Evolutionary conservation across 148 eudicot species (phyloP).

Genomic region (Chenopodium formosanum): DNA sequence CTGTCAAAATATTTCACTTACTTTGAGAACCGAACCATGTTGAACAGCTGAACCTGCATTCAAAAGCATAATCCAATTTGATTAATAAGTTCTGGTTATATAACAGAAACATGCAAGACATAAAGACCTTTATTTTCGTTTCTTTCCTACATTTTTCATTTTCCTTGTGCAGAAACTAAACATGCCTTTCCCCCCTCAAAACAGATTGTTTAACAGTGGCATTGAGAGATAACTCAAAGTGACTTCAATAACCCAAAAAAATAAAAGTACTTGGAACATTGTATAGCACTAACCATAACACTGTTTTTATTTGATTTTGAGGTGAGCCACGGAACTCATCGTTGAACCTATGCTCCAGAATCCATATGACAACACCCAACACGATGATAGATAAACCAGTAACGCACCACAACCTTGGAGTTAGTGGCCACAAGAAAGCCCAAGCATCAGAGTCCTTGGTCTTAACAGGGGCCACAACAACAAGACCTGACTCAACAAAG

Average conservation of each 20-base stretch:
- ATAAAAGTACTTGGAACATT: not conserved
- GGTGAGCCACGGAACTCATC: conserved; percentile 82
- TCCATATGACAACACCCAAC: conserved; percentile 64
- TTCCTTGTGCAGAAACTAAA: not conserved
- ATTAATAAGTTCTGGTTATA: conserved; percentile 8
- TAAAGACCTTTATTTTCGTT: not conserved
- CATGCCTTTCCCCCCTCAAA: not conserved
- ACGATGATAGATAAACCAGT: conserved; percentile 49
- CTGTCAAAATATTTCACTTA: conserved; percentile 35
- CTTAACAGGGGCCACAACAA: conserved; percentile 55
- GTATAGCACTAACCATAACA: conserved; percentile 47
- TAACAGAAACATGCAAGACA: not conserved
- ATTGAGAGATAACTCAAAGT: not conserved
- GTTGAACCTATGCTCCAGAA: conserved; percentile 61
- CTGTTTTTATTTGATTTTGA: conserved; percentile 48
- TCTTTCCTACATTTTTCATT: not conserved
- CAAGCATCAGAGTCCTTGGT: conserved; percentile 48
- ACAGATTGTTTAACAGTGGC: no score
- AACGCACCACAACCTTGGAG: conserved; percentile 59
- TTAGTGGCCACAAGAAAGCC: conserved; percentile 64
- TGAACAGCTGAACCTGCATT: conserved; percentile 82
- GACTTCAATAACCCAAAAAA: not conserved
- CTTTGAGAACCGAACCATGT: conserved; percentile 67
- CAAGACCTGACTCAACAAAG: conserved; percentile 61
- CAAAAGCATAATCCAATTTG: conserved; percentile 16